Percentiles rank a stretch among this genome's conserved stretches.
Conservation (phyloP, 2,329 filamentous ascomycete species). For the Diaporthe citrichinensis region DNA sequence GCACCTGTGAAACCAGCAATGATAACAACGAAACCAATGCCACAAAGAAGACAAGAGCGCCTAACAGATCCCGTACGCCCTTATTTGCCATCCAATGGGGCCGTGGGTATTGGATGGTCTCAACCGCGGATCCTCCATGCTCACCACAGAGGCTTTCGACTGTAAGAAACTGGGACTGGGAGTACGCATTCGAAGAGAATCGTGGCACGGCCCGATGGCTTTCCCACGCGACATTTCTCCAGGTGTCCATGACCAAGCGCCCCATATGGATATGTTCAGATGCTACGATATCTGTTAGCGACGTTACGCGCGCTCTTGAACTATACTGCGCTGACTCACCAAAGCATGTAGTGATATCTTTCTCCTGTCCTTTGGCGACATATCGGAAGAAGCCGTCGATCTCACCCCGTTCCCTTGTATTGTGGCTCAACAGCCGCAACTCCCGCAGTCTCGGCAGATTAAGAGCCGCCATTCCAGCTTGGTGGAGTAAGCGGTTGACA, state of each 20-base stretch:
- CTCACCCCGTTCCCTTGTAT: neutral
- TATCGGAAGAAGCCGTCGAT: neutral
- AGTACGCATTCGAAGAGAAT: neutral
- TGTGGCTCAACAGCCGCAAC: neutral
- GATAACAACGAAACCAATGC: neutral
- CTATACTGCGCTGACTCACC: neutral
- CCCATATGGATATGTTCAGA: slow-evolving; percentile 3
- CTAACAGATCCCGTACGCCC: neutral
- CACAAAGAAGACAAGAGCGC: neutral
- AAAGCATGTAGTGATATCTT: neutral
- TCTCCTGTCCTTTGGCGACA: neutral
- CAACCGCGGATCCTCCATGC: neutral
- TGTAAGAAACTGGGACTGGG: neutral
- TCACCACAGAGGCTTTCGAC: neutral
- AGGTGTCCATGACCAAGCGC: neutral
- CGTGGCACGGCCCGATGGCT: neutral
- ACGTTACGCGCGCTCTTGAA: accelerated
- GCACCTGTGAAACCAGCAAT: neutral
- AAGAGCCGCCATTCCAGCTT: neutral
- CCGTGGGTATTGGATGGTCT: neutral
- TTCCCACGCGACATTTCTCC: neutral
- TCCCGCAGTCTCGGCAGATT: neutral
- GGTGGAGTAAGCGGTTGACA: neutral
- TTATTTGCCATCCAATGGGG: neutral
- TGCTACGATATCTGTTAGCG: neutral